phyloP scores from a whole-genome alignment of 192 early-diverging fungal species.

The Umbelopsis ramanniana region DNA sequence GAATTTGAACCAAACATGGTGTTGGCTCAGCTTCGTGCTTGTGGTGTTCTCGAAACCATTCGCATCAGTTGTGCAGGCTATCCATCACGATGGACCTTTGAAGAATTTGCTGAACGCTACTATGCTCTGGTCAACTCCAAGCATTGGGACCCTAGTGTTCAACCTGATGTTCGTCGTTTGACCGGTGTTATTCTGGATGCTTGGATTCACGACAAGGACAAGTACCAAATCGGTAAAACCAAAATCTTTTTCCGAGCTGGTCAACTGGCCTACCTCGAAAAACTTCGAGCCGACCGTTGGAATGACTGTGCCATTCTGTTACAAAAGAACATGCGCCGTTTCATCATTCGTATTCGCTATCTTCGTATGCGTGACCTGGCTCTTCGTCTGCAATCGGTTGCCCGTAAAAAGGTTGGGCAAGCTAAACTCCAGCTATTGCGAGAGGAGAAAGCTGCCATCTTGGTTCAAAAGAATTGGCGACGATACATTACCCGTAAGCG shows the following conservation, averaged over 20 bases:
- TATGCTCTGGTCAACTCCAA: conserved; percentile 61
- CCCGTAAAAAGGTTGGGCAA: conserved; percentile 65
- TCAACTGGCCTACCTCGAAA: conserved; percentile 87
- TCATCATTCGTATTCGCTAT: conserved; percentile 67
- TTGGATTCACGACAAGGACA: conserved; percentile 79
- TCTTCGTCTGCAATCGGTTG: conserved; percentile 69
- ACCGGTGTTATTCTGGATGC: conserved; percentile 64
- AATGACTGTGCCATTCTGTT: conserved; percentile 82
- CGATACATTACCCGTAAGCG: conserved; percentile 60
- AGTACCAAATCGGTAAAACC: conserved; percentile 91
- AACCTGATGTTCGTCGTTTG: conserved; percentile 60
- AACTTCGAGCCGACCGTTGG: conserved; percentile 83
- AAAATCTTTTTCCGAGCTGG: conserved; percentile 99
- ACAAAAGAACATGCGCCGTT: conserved; percentile 85
- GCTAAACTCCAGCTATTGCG: conserved; percentile 58
- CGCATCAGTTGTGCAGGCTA: conserved; percentile 98
- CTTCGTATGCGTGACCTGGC: conserved; percentile 57
- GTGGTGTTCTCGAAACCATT: conserved; percentile 99
- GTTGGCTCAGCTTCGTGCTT: conserved; percentile 91
- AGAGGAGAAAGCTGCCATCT: conserved; percentile 68
- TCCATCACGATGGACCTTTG: conserved; percentile 85
- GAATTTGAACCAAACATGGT: conserved; percentile 95
- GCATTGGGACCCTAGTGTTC: conserved; percentile 49
- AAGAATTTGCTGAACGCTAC: conserved; percentile 91
- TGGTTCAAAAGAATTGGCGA: conserved; percentile 79